phyloP scores from a whole-genome alignment of 2,329 filamentous ascomycete species.

The Pseudogymnoascus sp. region DNA sequence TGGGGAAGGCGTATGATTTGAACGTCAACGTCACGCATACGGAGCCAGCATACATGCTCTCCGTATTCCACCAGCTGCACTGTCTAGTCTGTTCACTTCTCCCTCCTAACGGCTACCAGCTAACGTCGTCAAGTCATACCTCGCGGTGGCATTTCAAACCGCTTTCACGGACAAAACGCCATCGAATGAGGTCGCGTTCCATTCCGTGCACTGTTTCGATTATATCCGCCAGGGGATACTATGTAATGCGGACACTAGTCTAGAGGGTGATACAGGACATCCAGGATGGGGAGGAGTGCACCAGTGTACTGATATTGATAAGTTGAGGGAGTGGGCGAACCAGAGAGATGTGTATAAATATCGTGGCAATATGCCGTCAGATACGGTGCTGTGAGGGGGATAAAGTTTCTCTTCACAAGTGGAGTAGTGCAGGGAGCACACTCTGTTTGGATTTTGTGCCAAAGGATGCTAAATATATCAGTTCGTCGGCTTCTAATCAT shows the following conservation, averaged over 20 bases:
- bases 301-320: slow-evolving; percentile 4
- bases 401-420: background rate
- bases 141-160: slow-evolving; percentile 10
- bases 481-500: background rate
- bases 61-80: slow-evolving; percentile 17
- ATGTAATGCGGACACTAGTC: background rate
- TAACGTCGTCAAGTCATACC: slow-evolving; percentile 12
- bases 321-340: slow-evolving; percentile 4
- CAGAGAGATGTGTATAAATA: slow-evolving; percentile 6
- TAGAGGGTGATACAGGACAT: background rate
- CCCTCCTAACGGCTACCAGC: background rate
- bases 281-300: background rate
- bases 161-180: slow-evolving; percentile 3
- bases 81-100: slow-evolving; percentile 11
- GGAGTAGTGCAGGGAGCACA: background rate
- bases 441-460: background rate
- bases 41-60: slow-evolving; percentile 13
- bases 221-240: background rate
- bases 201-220: background rate
- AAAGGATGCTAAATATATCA: background rate
- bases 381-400: background rate
- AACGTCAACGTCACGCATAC: background rate
- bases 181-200: slow-evolving; percentile 11
- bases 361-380: background rate
- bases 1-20: slow-evolving; percentile 11